phyloP scores from a whole-genome alignment of 2,329 filamentous ascomycete species.

The Allantophomopsis cytisporea region DNA sequence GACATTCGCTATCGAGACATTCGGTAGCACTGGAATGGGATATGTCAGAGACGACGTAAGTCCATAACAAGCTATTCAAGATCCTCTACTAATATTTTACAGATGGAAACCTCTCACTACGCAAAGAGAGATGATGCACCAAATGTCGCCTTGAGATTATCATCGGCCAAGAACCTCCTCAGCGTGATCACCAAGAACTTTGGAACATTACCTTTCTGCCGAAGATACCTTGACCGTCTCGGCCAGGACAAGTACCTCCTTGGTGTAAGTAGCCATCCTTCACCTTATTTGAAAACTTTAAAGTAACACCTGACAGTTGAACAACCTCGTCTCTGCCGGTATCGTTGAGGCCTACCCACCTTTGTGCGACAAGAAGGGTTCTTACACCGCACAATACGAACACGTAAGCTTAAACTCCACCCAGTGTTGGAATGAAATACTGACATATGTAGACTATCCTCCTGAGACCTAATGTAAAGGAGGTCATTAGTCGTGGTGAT shows the following conservation, averaged over 20 bases:
- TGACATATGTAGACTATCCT: conserved; percentile 45
- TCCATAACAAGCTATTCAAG: conserved; percentile 4
- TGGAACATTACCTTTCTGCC: conserved; percentile 80
- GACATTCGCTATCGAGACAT: conserved; percentile 90
- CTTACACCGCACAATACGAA: conserved; percentile 88
- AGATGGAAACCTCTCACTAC: conserved; percentile 80
- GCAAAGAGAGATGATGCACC: conserved; percentile 60
- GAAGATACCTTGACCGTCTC: conserved; percentile 82
- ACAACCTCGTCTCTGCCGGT: conserved; percentile 69
- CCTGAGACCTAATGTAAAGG: conserved; percentile 66
- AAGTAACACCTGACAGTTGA: conserved; percentile 43
- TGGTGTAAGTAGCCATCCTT: conserved; percentile 43
- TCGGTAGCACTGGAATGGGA: conserved; percentile 84
- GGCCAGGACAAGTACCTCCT: conserved; percentile 90
- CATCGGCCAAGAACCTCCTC: conserved; percentile 73
- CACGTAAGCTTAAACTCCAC: conserved; percentile 42
- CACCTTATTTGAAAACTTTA: not conserved
- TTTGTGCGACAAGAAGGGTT: conserved; percentile 82
- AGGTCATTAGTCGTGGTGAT: conserved; percentile 73
- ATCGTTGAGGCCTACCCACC: conserved; percentile 88
- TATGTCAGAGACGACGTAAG: conserved; percentile 73
- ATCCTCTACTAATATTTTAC: conserved; percentile 7
- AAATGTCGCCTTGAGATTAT: conserved; percentile 62
- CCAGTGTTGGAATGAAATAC: conserved; percentile 3
- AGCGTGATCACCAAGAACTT: conserved; percentile 95